These are phyloP conservation scores for Botrytis medusae DNA, from an alignment of 2,329 filamentous ascomycete species.

Conservation along the genomic window DNA sequence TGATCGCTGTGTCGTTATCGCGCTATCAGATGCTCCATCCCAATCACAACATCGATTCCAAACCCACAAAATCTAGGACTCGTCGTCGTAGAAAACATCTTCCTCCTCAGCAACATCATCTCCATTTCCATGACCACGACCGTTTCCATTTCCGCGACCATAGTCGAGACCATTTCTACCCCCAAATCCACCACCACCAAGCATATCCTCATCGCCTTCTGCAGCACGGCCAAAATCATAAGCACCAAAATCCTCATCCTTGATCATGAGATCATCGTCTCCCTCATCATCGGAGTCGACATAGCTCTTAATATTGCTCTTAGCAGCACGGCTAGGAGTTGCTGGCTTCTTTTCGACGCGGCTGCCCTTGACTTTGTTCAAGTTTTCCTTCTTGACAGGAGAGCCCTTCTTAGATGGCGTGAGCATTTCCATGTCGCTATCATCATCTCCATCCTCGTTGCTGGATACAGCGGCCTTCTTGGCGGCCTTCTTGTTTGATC, in stretches of 20 bases:
- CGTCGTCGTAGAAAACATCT: background rate
- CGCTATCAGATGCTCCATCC: background rate
- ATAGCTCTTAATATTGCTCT: background rate
- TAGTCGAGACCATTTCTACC: background rate
- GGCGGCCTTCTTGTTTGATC: slow-evolving; percentile 1
- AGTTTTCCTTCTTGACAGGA: slow-evolving; percentile 26
- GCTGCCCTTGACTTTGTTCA: slow-evolving; percentile 32
- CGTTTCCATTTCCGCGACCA: background rate
- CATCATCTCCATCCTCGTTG: slow-evolving; percentile 26
- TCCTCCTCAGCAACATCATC: background rate
- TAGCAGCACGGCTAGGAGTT: background rate
- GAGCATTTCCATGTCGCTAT: background rate
- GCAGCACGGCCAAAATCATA: background rate
- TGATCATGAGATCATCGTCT: slow-evolving; percentile 19
- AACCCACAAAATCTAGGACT: background rate
- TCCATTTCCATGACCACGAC: background rate
- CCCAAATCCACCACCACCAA: background rate
- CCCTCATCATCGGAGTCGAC: slow-evolving; percentile 20
- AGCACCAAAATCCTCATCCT: background rate
- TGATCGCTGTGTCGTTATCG: too few species aligned
- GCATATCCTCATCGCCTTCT: slow-evolving; percentile 5
- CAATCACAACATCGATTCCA: too few species aligned
- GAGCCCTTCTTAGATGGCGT: slow-evolving; percentile 25
- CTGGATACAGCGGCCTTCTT: slow-evolving; percentile 6
- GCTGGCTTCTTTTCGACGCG: slow-evolving; percentile 28